Evolutionary conservation across 2,329 filamentous ascomycete genomes (phyloP).

Genomic region (Ceratocystis alfenasii): DNA sequence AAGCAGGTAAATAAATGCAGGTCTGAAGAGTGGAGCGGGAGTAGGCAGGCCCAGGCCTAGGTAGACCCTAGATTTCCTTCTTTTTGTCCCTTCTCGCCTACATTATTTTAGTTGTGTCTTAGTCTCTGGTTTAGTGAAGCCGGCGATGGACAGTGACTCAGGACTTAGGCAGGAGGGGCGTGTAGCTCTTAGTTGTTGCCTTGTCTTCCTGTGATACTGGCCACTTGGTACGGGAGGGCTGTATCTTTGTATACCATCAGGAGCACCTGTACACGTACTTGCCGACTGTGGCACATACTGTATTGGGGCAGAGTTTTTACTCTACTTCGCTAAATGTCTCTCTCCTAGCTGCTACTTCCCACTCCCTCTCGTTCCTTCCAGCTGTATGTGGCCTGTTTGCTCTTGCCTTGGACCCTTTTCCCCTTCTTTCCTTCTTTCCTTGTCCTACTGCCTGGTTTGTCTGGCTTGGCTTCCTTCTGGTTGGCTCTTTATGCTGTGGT

Average conservation of each 20-base stretch:
- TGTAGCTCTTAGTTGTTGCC: no score
- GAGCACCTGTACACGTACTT: not conserved
- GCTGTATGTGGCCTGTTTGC: not conserved
- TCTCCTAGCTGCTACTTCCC: not conserved
- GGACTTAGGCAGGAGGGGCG: not conserved
- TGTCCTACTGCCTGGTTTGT: not conserved
- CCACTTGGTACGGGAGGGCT: not conserved
- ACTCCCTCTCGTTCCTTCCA: not conserved
- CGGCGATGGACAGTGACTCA: not conserved
- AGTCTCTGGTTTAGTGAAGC: not conserved
- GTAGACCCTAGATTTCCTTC: not conserved
- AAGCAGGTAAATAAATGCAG: not conserved
- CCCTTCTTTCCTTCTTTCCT: not conserved
- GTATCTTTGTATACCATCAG: not conserved
- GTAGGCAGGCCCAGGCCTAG: not conserved
- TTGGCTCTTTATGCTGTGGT: not conserved
- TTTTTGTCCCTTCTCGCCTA: not conserved
- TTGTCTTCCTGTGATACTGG: no score
- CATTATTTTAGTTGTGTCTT: not conserved
- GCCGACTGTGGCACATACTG: not conserved
- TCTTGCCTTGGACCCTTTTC: not conserved
- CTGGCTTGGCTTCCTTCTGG: not conserved
- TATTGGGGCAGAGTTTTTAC: not conserved
- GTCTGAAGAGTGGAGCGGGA: not conserved
- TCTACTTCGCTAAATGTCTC: slow-evolving; percentile 3